Evolutionary conservation across 306 rosid species (phyloP).

Genomic region (Inga laurina): DNA sequence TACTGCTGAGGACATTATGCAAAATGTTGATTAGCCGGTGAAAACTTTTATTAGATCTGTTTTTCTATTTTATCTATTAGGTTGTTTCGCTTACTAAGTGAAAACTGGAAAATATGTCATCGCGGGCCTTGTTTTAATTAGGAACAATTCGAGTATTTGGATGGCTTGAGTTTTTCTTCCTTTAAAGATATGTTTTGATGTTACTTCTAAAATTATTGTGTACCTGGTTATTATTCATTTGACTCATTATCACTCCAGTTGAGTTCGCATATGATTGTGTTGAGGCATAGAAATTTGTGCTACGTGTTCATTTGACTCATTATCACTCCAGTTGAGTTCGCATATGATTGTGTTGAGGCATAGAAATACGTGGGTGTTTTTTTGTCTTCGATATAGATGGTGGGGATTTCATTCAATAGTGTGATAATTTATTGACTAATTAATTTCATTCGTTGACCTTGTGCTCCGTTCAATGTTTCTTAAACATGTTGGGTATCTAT

Average conservation of each 20-base stretch:
- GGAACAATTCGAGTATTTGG: constrained; percentile 7
- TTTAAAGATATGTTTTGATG: constrained; percentile 33
- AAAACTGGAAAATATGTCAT: neutral
- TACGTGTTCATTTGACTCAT: neutral
- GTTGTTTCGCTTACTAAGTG: constrained; percentile 16
- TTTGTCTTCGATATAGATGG: neutral
- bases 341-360: neutral
- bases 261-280: neutral
- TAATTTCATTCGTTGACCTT: neutral
- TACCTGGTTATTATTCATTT: neutral
- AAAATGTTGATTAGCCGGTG: constrained; percentile 60
- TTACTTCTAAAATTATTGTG: neutral
- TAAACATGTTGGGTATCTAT: neutral
- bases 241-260: neutral
- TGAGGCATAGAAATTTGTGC: neutral
- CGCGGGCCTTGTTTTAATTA: constrained; percentile 34
- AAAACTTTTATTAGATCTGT: neutral
- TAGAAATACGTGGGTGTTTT: neutral
- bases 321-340: neutral
- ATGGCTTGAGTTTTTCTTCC: constrained; percentile 24
- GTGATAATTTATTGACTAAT: neutral
- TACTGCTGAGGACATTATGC: constrained; percentile 92
- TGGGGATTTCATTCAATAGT: neutral
- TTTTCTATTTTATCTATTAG: neutral
- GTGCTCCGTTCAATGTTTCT: neutral